phyloP scores from a whole-genome alignment of 495 filamentous ascomycete species.

The Lepidopterella palustris region DNA sequence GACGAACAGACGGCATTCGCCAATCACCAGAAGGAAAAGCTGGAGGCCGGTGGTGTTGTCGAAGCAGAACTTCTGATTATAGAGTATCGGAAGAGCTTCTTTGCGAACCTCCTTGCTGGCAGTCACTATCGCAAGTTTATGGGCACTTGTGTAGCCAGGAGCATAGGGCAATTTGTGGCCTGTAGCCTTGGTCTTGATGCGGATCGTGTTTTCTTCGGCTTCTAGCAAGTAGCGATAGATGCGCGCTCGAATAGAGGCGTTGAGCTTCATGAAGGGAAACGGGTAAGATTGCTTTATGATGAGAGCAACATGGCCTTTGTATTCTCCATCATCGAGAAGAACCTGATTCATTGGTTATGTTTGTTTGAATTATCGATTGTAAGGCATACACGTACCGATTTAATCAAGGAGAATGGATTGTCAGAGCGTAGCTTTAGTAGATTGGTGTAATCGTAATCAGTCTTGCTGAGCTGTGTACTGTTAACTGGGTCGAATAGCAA shows the following conservation, averaged over 20 bases:
- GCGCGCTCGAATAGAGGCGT: not conserved
- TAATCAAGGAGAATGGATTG: conserved; percentile 10
- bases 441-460: conserved; percentile 9
- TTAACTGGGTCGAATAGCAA: not conserved
- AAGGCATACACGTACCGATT: conserved; percentile 2
- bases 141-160: not conserved
- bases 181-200: conserved; percentile 2
- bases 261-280: conserved; percentile 9
- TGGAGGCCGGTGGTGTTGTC: conserved; percentile 4
- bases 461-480: conserved; percentile 8
- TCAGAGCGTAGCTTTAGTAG: conserved; percentile 17
- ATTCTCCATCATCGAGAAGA: conserved; percentile 8
- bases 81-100: conserved; percentile 12
- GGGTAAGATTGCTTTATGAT: conserved; percentile 12
- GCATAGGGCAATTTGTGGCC: conserved; percentile 5
- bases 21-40: conserved; percentile 13
- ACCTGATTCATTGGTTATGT: not conserved
- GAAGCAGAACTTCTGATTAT: conserved; percentile 11
- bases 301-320: conserved; percentile 14
- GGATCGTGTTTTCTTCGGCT: conserved; percentile 1
- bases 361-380: not conserved
- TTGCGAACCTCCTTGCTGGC: conserved; percentile 3
- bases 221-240: conserved; percentile 4
- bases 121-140: conserved; percentile 9
- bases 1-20: not conserved